phyloP scores from a whole-genome alignment of 2,329 filamentous ascomycete species.

The Hypocreales sp. region DNA sequence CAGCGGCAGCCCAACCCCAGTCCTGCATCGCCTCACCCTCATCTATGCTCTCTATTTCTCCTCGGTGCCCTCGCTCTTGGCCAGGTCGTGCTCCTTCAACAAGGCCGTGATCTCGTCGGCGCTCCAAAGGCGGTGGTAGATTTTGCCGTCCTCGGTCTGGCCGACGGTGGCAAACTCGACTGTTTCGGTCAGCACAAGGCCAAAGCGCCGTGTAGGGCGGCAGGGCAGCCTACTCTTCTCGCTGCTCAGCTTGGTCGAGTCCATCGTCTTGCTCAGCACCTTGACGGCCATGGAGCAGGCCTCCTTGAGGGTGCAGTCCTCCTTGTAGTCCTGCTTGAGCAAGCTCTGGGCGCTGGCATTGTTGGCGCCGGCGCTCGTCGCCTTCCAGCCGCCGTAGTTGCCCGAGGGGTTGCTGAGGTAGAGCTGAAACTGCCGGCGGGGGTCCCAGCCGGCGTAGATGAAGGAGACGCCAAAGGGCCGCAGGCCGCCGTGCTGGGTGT shows the following conservation, averaged over 20 bases:
- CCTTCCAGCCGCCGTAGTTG: slow-evolving; percentile 99
- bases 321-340: slow-evolving; percentile 99
- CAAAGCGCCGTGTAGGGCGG: no score
- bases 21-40: slow-evolving; percentile 3
- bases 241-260: slow-evolving; percentile 94
- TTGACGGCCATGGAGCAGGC: slow-evolving; percentile 96
- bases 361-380: slow-evolving; percentile 93
- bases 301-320: slow-evolving; percentile 91
- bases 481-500: slow-evolving; percentile 97
- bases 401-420: slow-evolving; percentile 98
- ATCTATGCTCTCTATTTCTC: slow-evolving; percentile 36
- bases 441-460: slow-evolving; percentile 98
- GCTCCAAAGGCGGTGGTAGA: slow-evolving; percentile 96
- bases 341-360: slow-evolving; percentile 94
- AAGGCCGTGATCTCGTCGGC: slow-evolving; percentile 91
- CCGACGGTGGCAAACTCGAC: slow-evolving; percentile 98
- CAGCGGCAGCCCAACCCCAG: slow-evolving; percentile 3
- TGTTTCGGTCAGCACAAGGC: no score
- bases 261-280: slow-evolving; percentile 99
- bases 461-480: slow-evolving; percentile 97
- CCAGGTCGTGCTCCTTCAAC: slow-evolving; percentile 88
- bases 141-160: slow-evolving; percentile 85
- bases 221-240: slow-evolving; percentile 95
- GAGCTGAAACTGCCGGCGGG: slow-evolving; percentile 90
- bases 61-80: slow-evolving; percentile 65